A percentile compares a stretch with the other conserved stretches of the same genome.
phyloP scores from a whole-genome alignment of 1,284 basidiomycete genomes.

The Phenoliferia sp. region DNA sequence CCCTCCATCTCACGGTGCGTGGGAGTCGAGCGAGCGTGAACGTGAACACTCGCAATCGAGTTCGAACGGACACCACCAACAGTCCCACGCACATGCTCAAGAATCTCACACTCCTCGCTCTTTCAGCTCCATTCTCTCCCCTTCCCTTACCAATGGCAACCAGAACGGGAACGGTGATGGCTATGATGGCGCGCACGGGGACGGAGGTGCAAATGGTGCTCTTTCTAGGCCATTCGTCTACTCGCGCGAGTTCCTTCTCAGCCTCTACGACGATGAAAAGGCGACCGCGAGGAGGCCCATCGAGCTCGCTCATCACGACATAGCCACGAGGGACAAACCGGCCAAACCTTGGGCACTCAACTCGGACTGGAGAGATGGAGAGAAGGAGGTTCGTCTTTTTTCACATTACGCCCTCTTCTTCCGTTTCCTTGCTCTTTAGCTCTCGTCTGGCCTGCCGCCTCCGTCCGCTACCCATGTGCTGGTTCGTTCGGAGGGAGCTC shows the following conservation, averaged over 20 bases:
- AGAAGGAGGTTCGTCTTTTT: constrained; percentile 25
- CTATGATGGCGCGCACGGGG: neutral
- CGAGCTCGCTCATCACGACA: constrained; percentile 26
- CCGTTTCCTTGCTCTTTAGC: neutral
- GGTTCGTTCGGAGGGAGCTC: neutral
- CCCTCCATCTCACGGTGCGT: constrained; percentile 16
- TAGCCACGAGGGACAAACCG: constrained; percentile 17
- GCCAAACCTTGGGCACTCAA: constrained; percentile 28
- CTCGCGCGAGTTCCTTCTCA: constrained; percentile 30
- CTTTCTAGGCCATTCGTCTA: constrained; percentile 28
- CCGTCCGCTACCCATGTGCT: neutral
- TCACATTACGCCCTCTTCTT: neutral
- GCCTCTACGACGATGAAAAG: constrained; percentile 33
- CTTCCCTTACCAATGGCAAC: constrained; percentile 5
- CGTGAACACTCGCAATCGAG: neutral
- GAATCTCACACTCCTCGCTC: constrained; percentile 11
- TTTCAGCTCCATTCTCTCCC: constrained; percentile 30
- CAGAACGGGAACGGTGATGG: neutral
- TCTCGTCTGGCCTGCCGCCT: neutral
- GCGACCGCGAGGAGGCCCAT: constrained; percentile 21
- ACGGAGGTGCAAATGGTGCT: neutral
- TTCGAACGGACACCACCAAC: neutral
- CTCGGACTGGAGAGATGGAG: constrained; percentile 26
- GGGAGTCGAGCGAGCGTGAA: neutral
- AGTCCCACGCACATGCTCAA: neutral